Percentiles rank a stretch among this genome's conserved stretches.
Evolutionary conservation across 768 basidiomycete genomes (phyloP).

Genomic region (Rhizopogon roseolus): DNA sequence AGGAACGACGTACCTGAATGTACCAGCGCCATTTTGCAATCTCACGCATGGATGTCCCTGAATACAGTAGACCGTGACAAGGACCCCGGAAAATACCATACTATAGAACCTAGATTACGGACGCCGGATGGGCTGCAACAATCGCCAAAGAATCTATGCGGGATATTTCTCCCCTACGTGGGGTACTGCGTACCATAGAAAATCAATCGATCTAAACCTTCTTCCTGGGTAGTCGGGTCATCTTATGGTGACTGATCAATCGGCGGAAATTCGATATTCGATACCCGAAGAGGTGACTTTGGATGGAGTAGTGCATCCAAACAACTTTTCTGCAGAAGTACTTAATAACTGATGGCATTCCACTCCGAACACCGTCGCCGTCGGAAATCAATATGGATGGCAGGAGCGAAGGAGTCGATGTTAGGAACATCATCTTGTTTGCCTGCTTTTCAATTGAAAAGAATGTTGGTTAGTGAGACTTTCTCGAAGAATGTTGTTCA

Average conservation of each 20-base stretch:
- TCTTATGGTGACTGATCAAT: not conserved
- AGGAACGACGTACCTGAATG: constrained; percentile 25
- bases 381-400: not conserved
- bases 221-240: not conserved
- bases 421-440: not conserved
- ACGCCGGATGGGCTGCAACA: not conserved
- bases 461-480: not conserved
- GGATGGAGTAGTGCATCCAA: too few relatives aligned
- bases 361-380: not conserved
- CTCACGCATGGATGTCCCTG: constrained; percentile 26
- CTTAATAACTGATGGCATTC: not conserved
- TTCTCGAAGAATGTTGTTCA: not conserved
- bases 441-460: not conserved
- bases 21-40: constrained; percentile 13
- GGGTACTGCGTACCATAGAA: not conserved
- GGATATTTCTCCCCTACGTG: not conserved
- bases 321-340: not conserved
- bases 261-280: too few relatives aligned
- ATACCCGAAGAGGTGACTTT: not conserved
- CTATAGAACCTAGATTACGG: not conserved
- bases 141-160: too few relatives aligned
- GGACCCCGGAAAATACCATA: not conserved
- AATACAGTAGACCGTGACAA: not conserved
- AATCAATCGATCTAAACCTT: not conserved
- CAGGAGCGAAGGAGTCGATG: too few relatives aligned